Evolutionary conservation across 2,329 filamentous ascomycete species (phyloP), one percentile per base, ranked within the genome.

Genomic region (Trichoderma gracile): DNA sequence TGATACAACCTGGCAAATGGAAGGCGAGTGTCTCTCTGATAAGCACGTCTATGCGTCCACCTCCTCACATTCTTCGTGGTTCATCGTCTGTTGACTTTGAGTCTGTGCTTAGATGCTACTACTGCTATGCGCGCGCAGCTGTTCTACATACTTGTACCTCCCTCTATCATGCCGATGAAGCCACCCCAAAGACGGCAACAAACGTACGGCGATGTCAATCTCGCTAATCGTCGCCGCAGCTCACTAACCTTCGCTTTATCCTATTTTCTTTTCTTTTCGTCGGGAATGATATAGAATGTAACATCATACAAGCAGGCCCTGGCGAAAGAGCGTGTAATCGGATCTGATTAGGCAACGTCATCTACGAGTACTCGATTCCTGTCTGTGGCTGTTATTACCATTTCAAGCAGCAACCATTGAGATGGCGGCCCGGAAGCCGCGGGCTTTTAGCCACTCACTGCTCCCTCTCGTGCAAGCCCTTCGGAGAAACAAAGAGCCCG

Each of bases 401-500:
- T n/a, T n/a, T n/a, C n/a, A 30, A 30, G 30, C 30, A 30, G 30
- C 6, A 17, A 30, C 25, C 47, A 42, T 21, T n/a, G 21, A 7
- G 33, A 27, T 38, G 40, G 19, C 40, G 49, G 15, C 40, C 58
- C 40, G 58, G 58, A 61, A 43, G 49, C 38, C 49, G 58, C 58
- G 58, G 58, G 38, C 27, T 46, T 25, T 46, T 33, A 25, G 25
- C 49, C 33, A 12, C 5, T 25, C 33, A 5, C 33, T n/a, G 33
- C 33, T 38, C 30, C 30, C 30, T 14, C 3, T 12, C 10, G 10
- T 38, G 33, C 33, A 38, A 38, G 33, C 33, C 19, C 23, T 17
- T 53, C 60, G 60, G 60, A 63, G 60, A 63, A 63, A 63, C 60
- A 43, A 12, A 63, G 52, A 19, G n/a, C n/a, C 60, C 60, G 60